Percentiles rank a stretch among this genome's conserved stretches.
Conservation (phyloP, 371 early-diverging fungal species). For the Choanephora cucurbitarum region DNA sequence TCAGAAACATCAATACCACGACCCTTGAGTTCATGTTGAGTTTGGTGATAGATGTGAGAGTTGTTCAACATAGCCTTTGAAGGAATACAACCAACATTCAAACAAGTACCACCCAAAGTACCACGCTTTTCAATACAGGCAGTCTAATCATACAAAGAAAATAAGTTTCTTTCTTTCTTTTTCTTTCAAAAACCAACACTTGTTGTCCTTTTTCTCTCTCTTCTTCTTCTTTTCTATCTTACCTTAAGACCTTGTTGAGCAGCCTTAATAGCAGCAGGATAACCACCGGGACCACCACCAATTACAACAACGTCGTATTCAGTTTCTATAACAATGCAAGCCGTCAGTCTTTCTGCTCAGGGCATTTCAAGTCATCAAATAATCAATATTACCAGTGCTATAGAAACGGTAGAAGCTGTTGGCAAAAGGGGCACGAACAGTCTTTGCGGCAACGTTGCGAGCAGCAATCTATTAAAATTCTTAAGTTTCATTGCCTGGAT, state of each 20-base stretch:
- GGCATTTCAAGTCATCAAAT: slow-evolving; percentile 6
- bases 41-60: slow-evolving; percentile 94
- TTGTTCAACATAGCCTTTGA: slow-evolving; percentile 98
- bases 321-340: slow-evolving; percentile 27
- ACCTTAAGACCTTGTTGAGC: slow-evolving; percentile 97
- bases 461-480: slow-evolving; percentile 52
- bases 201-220: neutral
- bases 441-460: slow-evolving; percentile 54
- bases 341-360: no score
- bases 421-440: slow-evolving; percentile 58
- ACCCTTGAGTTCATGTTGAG: slow-evolving; percentile 87
- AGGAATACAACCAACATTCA: slow-evolving; percentile 98
- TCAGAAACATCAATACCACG: slow-evolving; percentile 93
- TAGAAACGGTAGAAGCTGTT: slow-evolving; percentile 61
- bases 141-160: slow-evolving; percentile 54
- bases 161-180: no score
- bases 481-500: neutral
- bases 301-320: slow-evolving; percentile 87
- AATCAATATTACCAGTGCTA: slow-evolving; percentile 50
- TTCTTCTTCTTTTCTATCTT: slow-evolving; percentile 10
- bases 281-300: slow-evolving; percentile 98
- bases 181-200: no score
- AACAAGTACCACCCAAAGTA: slow-evolving; percentile 95
- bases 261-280: slow-evolving; percentile 98
- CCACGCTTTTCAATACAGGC: slow-evolving; percentile 97